Conservation (phyloP, 495 filamentous ascomycete genomes). For the Aspergillus mulundensis region DNA sequence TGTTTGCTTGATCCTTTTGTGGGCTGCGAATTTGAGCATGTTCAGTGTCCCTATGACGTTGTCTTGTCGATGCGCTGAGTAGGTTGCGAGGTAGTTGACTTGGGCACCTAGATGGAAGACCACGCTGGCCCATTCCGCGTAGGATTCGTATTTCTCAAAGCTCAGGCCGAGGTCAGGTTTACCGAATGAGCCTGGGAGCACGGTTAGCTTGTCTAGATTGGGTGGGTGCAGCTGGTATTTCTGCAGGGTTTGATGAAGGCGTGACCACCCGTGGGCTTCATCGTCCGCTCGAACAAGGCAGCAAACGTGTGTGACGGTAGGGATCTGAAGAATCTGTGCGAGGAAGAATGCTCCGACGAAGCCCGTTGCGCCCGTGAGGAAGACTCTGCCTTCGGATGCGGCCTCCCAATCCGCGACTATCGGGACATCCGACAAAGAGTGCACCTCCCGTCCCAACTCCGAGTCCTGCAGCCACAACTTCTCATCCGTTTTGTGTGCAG, state of each 20-base stretch:
- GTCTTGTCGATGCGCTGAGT: slow-evolving; percentile 10
- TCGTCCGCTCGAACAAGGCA: slow-evolving; percentile 5
- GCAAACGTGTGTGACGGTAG: slow-evolving; percentile 7
- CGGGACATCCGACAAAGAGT: neutral
- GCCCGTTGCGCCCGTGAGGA: slow-evolving; percentile 12
- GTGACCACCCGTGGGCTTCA: neutral
- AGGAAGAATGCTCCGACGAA: slow-evolving; percentile 14
- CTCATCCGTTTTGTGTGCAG: no score
- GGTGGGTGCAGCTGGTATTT: neutral
- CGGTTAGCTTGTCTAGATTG: slow-evolving; percentile 4
- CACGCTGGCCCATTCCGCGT: slow-evolving; percentile 12
- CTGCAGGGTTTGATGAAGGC: neutral
- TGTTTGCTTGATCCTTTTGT: slow-evolving; percentile 2
- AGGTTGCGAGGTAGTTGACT: slow-evolving; percentile 12
- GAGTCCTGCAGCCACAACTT: no score
- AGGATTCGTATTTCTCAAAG: neutral
- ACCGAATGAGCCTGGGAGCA: neutral
- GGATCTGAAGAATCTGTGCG: neutral
- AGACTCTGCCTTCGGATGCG: slow-evolving; percentile 6
- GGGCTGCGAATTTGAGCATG: slow-evolving; percentile 11
- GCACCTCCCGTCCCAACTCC: neutral
- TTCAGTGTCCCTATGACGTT: slow-evolving; percentile 14
- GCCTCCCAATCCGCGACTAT: slow-evolving; percentile 5
- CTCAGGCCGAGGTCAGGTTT: slow-evolving; percentile 4
- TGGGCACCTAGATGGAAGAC: slow-evolving; percentile 17